Evolutionary conservation across 768 basidiomycete genomes (phyloP).

Genomic region (Pisolithus marmoratus): DNA sequence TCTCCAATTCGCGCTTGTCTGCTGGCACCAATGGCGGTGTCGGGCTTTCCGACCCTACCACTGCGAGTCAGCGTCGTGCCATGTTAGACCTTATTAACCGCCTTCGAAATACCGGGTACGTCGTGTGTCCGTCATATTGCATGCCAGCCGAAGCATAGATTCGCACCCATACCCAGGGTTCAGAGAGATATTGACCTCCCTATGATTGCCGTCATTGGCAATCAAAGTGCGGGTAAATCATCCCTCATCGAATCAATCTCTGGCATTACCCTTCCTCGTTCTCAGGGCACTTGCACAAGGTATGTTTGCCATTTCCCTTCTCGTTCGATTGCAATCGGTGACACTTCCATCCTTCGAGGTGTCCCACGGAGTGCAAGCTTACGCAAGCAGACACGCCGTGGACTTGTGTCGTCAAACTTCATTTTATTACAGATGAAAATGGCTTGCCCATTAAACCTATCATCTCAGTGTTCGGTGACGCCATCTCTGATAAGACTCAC

Average conservation of each 20-base stretch:
- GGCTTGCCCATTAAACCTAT: conserved; percentile 33
- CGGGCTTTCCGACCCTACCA: conserved; percentile 46
- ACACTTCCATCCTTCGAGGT: conserved; percentile 28
- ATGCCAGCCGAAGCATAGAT: neutral
- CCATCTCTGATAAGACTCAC: conserved; percentile 43
- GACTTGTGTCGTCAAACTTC: conserved; percentile 48
- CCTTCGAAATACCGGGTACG: conserved; percentile 57
- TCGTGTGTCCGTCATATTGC: too few species aligned
- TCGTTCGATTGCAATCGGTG: neutral
- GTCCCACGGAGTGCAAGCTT: conserved; percentile 54
- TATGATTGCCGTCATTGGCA: conserved; percentile 67
- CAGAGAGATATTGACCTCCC: conserved; percentile 69
- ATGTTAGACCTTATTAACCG: conserved; percentile 59
- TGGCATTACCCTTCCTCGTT: conserved; percentile 63
- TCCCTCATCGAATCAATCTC: conserved; percentile 76
- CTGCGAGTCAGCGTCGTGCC: conserved; percentile 37
- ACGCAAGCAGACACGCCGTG: conserved; percentile 36
- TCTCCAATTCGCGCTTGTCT: too few species aligned
- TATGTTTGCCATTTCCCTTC: conserved; percentile 12
- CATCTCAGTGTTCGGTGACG: conserved; percentile 39
- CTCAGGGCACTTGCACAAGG: conserved; percentile 75
- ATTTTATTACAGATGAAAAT: conserved; percentile 35
- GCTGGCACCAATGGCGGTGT: conserved; percentile 20
- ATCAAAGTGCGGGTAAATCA: conserved; percentile 71
- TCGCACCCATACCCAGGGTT: conserved; percentile 42